Evolutionary conservation across 108 stramenopile species (phyloP).

Genomic region (Stephanodiscus triporus): DNA sequence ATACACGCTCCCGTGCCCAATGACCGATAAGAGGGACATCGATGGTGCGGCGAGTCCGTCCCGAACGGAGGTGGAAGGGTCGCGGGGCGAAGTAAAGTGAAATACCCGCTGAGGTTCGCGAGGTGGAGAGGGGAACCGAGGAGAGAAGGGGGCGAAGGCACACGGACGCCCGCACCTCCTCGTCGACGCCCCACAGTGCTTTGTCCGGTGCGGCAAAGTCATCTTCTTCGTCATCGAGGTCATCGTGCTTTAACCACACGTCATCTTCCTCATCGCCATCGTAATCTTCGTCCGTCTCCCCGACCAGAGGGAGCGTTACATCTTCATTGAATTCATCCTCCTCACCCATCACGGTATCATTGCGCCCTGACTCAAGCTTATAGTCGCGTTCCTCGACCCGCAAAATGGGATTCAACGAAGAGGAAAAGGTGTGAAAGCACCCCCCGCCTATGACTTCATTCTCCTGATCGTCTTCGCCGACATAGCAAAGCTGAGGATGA

Average conservation of each 20-base stretch:
- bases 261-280: constrained; percentile 60
- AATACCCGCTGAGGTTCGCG: constrained; percentile 86
- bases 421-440: constrained; percentile 71
- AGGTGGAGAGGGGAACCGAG: constrained; percentile 65
- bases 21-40: constrained; percentile 97
- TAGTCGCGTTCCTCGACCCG: constrained; percentile 66
- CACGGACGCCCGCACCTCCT: constrained; percentile 53
- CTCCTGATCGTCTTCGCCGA: constrained; percentile 81
- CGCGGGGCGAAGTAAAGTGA: constrained; percentile 96
- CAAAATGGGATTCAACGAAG: constrained; percentile 92
- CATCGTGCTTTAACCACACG: constrained; percentile 65
- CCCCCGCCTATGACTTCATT: constrained; percentile 52
- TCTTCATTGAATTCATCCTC: constrained; percentile 84
- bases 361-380: constrained; percentile 43
- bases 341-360: constrained; percentile 54
- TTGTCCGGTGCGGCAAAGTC: constrained; percentile 40
- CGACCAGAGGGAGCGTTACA: constrained; percentile 73
- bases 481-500: constrained; percentile 90
- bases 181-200: constrained; percentile 57
- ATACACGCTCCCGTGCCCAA: constrained; percentile 91
- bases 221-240: constrained; percentile 55
- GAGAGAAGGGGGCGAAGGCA: constrained; percentile 63
- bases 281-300: constrained; percentile 75
- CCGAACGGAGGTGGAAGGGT: constrained; percentile 95
- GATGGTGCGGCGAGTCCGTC: constrained; percentile 91